A percentile compares a stretch with the other conserved stretches of the same genome.
phyloP scores from a whole-genome alignment of 768 basidiomycete species.

The Leccinum rimulosum region DNA sequence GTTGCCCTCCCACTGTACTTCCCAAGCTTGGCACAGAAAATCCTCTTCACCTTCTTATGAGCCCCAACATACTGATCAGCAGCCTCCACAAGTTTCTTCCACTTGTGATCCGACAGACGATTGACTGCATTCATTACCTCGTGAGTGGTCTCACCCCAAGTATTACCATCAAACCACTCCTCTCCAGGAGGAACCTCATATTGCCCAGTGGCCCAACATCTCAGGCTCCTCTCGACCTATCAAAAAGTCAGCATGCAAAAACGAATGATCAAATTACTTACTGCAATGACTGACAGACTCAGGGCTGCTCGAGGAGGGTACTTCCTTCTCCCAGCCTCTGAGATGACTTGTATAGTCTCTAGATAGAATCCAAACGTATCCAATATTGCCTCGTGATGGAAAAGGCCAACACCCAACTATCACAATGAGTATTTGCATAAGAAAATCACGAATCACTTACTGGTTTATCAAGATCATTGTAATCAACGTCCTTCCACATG shows the following conservation, averaged over 20 bases:
- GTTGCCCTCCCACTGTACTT: neutral
- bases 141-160: neutral
- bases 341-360: neutral
- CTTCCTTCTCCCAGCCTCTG: neutral
- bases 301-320: neutral
- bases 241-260: neutral
- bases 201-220: neutral
- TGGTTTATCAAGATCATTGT: neutral
- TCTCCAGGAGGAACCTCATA: neutral
- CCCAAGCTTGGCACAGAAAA: neutral
- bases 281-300: neutral
- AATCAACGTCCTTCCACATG: neutral
- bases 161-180: neutral
- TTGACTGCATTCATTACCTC: neutral
- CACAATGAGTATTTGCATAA: neutral
- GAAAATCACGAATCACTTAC: neutral
- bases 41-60: neutral
- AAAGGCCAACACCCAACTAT: neutral
- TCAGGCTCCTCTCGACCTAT: neutral
- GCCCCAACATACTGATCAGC: neutral
- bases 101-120: neutral
- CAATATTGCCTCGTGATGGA: neutral
- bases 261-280: neutral
- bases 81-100: neutral
- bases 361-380: neutral